phyloP scores from a whole-genome alignment of 2,329 filamentous ascomycete species.

The Dactylellina leptospora region DNA sequence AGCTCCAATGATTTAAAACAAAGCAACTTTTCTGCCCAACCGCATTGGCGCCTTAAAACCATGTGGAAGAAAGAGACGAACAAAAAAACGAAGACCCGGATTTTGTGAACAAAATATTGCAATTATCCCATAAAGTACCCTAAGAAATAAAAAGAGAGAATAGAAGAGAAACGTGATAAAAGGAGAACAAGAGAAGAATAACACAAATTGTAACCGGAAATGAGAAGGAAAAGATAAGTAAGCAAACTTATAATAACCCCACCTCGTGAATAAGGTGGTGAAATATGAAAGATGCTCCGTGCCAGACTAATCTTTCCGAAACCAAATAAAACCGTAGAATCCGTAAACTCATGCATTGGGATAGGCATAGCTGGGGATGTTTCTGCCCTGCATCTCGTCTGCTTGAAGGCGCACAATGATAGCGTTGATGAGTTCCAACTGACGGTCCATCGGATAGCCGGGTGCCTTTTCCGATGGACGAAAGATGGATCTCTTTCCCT shows the following conservation, averaged over 20 bases:
- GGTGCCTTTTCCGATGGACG: constrained; percentile 27
- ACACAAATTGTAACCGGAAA: too few relatives aligned
- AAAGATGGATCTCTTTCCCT: not conserved
- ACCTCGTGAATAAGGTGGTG: too few relatives aligned
- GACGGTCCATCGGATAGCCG: constrained; percentile 37
- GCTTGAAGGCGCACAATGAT: not conserved
- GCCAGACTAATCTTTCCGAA: too few relatives aligned
- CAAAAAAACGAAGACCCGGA: not conserved
- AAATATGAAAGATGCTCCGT: too few relatives aligned
- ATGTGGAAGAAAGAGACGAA: not conserved
- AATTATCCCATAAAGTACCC: not conserved
- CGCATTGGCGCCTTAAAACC: too few relatives aligned
- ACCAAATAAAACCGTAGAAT: too few relatives aligned
- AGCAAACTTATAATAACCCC: too few relatives aligned
- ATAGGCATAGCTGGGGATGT: not conserved
- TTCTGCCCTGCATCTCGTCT: not conserved
- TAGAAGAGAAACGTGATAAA: not conserved
- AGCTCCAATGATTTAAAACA: too few relatives aligned
- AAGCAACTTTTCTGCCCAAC: too few relatives aligned
- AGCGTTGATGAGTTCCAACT: constrained; percentile 35
- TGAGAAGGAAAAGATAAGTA: too few relatives aligned
- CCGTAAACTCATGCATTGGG: not conserved
- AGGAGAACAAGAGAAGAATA: not conserved
- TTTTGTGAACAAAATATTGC: too few relatives aligned
- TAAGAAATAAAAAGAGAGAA: not conserved